Evolutionary conservation across 352 stramenopile genomes (phyloP).

Genomic region (Halophytophthora batemanensis): DNA sequence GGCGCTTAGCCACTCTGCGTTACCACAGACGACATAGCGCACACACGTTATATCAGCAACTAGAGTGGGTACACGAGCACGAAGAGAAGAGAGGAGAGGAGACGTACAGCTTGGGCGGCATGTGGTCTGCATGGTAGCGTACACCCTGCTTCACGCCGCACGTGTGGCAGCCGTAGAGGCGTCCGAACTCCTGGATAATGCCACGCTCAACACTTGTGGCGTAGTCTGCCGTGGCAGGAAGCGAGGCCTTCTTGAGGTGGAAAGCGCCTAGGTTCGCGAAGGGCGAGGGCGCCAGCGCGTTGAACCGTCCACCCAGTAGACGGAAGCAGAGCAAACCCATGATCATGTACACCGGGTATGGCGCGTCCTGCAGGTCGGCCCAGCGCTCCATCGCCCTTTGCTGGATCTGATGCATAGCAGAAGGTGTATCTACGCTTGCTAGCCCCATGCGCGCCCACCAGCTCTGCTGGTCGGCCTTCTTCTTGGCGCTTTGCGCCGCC

Average conservation of each 20-base stretch:
- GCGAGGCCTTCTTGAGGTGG: conserved; percentile 68
- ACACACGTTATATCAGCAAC: not conserved
- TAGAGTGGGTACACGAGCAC: too few species aligned
- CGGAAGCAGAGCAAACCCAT: conserved; percentile 79
- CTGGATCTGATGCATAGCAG: conserved; percentile 19
- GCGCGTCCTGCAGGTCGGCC: conserved; percentile 39
- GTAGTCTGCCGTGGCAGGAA: conserved; percentile 74
- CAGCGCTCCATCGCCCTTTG: conserved; percentile 31
- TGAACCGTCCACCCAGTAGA: conserved; percentile 70
- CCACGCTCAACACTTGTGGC: conserved; percentile 55
- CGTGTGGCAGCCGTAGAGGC: conserved; percentile 81
- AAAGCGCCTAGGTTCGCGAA: conserved; percentile 77
- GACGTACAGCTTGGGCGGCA: conserved; percentile 79
- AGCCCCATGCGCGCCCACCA: conserved; percentile 27
- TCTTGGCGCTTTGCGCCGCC: conserved; percentile 13
- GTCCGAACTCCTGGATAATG: conserved; percentile 77
- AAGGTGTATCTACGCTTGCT: conserved; percentile 19
- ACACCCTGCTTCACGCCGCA: conserved; percentile 64
- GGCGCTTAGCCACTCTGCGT: conserved; percentile 54
- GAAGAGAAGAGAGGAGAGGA: conserved; percentile 1
- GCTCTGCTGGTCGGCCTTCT: conserved; percentile 8
- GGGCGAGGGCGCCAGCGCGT: conserved; percentile 67
- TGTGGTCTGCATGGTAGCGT: conserved; percentile 82
- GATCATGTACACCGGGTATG: conserved; percentile 59
- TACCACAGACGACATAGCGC: conserved; percentile 1